These are phyloP conservation scores for Biscogniauxia mediterranea DNA, from an alignment of 2,329 filamentous ascomycete genomes.

Conservation along the genomic window DNA sequence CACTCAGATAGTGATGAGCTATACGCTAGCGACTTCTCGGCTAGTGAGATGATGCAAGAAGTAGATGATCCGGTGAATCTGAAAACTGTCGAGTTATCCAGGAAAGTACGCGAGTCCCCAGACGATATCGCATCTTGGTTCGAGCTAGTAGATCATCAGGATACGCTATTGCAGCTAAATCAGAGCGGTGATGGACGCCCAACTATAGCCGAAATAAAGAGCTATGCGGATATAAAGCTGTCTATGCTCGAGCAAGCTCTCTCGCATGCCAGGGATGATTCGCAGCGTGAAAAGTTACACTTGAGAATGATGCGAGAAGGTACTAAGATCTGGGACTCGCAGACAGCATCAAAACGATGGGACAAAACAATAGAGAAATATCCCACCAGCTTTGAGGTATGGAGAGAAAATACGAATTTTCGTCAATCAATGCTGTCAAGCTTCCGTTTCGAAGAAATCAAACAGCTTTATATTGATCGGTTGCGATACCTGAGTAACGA, in stretches of 20 bases:
- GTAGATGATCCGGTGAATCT: constrained; percentile 47
- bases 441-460: constrained; percentile 68
- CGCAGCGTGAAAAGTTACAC: constrained; percentile 59
- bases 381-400: constrained; percentile 61
- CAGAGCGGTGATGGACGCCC: constrained; percentile 43
- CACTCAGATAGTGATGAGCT: constrained; percentile 49
- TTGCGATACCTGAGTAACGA: constrained; percentile 40
- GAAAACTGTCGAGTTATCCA: constrained; percentile 61
- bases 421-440: constrained; percentile 64
- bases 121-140: constrained; percentile 72
- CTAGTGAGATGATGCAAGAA: constrained; percentile 31
- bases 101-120: constrained; percentile 63
- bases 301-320: constrained; percentile 73
- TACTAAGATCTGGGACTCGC: constrained; percentile 67
- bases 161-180: constrained; percentile 57
- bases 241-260: constrained; percentile 79
- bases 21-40: constrained; percentile 46
- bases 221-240: constrained; percentile 76
- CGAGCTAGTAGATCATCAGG: constrained; percentile 75
- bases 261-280: constrained; percentile 45
- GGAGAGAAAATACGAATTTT: constrained; percentile 72
- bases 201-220: constrained; percentile 61
- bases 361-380: constrained; percentile 55
- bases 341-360: constrained; percentile 65
- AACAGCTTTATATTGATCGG: constrained; percentile 57